A percentile compares a stretch with the other conserved stretches of the same genome.
These are phyloP conservation scores for Candida sanyaensis DNA, from an alignment of 1,139 yeast genomes.

Conservation along the genomic window DNA sequence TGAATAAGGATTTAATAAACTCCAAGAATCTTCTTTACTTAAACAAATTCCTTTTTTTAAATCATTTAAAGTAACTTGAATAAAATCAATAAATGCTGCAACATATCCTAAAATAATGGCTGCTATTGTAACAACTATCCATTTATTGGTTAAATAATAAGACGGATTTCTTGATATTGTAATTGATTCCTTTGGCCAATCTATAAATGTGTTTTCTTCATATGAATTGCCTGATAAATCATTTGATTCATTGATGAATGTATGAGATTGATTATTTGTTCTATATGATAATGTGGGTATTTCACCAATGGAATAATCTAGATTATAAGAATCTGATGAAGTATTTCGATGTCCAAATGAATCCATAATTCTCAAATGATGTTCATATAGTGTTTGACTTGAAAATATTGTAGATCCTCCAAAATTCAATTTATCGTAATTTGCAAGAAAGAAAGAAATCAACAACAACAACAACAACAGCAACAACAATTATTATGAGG, in stretches of 20 bases:
- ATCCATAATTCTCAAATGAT: background rate
- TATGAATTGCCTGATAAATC: constrained; percentile 8
- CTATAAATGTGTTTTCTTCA: constrained; percentile 40
- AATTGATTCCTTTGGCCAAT: constrained; percentile 30
- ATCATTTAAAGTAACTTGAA: constrained; percentile 65
- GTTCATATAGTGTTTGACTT: too few species aligned
- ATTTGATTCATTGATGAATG: background rate
- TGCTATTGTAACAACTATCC: constrained; percentile 60
- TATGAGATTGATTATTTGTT: background rate
- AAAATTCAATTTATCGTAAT: background rate
- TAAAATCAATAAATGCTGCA: constrained; percentile 61
- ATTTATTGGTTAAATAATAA: constrained; percentile 29
- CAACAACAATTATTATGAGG: too few species aligned
- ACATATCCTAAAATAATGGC: constrained; percentile 60
- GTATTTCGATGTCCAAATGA: background rate
- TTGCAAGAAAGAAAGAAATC: background rate
- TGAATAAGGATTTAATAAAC: constrained; percentile 44
- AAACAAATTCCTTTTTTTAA: constrained; percentile 51
- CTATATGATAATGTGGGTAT: constrained; percentile 13
- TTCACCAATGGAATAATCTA: constrained; percentile 10
- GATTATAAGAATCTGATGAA: background rate
- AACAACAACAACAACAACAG: too few species aligned
- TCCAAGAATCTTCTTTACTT: constrained; percentile 41
- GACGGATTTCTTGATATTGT: constrained; percentile 15
- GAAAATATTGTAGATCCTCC: too few species aligned